Evolutionary conservation across 2,329 filamentous ascomycete genomes (phyloP).

Genomic region (Curvularia eragrostidis): DNA sequence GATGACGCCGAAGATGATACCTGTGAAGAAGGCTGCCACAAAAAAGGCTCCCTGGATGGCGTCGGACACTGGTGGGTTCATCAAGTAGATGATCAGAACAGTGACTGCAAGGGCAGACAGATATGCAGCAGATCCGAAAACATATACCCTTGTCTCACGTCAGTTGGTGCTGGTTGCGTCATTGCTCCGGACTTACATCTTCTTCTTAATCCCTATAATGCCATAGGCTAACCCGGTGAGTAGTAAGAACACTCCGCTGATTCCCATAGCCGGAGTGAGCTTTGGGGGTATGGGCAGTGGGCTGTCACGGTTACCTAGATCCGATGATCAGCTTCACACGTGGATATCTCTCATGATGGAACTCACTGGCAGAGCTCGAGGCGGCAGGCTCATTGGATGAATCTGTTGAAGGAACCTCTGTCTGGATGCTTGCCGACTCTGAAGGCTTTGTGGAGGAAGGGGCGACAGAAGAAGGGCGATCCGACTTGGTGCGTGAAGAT

Average conservation of each 20-base stretch:
- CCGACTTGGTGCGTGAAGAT: slow-evolving; percentile 22
- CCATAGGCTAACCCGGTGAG: slow-evolving; percentile 73
- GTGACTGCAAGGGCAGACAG: slow-evolving; percentile 75
- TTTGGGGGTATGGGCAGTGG: slow-evolving; percentile 72
- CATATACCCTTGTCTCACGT: slow-evolving; percentile 42
- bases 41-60: slow-evolving; percentile 87
- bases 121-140: slow-evolving; percentile 78
- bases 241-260: slow-evolving; percentile 79
- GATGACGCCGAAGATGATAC: slow-evolving; percentile 73
- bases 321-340: slow-evolving; percentile 1
- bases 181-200: slow-evolving; percentile 55
- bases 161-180: slow-evolving; percentile 14
- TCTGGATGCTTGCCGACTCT: slow-evolving; percentile 19
- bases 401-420: slow-evolving; percentile 27
- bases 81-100: slow-evolving; percentile 87
- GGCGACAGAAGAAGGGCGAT: slow-evolving; percentile 20
- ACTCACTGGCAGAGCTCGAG: slow-evolving; percentile 29
- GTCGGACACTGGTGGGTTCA: slow-evolving; percentile 76
- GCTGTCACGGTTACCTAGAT: slow-evolving; percentile 21
- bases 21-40: slow-evolving; percentile 76
- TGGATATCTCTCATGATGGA: not conserved
- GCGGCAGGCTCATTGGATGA: slow-evolving; percentile 25
- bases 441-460: slow-evolving; percentile 23
- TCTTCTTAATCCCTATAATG: slow-evolving; percentile 82
- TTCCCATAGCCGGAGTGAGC: slow-evolving; percentile 81